Percentiles rank a stretch among this genome's conserved stretches.
These are phyloP conservation scores for Colletotrichum trifolii DNA, from an alignment of 2,329 filamentous ascomycete species.

Conservation along the genomic window DNA sequence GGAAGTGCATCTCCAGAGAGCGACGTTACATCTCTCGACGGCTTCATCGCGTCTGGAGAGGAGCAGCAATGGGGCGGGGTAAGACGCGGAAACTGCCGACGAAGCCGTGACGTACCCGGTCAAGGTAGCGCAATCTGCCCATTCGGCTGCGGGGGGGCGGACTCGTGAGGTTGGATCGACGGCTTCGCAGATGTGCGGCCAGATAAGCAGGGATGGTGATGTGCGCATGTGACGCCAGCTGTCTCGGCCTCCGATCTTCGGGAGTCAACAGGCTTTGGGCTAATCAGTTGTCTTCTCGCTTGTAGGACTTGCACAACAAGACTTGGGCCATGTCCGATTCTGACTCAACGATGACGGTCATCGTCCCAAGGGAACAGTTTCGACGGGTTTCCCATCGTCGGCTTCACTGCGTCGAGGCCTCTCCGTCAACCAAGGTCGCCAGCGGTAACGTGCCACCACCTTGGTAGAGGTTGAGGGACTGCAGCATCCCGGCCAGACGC, in stretches of 20 bases:
- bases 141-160: neutral
- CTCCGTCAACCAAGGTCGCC: neutral
- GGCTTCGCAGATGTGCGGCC: neutral
- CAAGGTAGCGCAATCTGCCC: constrained; percentile 11
- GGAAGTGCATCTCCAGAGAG: constrained; percentile 2
- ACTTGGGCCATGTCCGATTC: no score
- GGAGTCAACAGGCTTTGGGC: neutral
- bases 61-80: neutral
- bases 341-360: no score
- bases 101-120: constrained; percentile 5
- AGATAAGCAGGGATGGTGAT: constrained; percentile 34
- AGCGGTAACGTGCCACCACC: neutral
- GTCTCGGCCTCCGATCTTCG: constrained; percentile 11
- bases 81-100: constrained; percentile 1
- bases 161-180: constrained; percentile 4
- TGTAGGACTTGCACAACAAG: no score
- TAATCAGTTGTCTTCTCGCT: neutral
- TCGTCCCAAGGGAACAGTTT: neutral
- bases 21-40: constrained; percentile 28
- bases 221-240: neutral
- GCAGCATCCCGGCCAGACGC: constrained; percentile 9
- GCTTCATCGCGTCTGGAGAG: neutral
- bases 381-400: neutral
- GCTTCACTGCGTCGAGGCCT: neutral
- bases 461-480: constrained; percentile 5